Percentiles rank a stretch among this genome's conserved stretches.
Evolutionary conservation across 1,284 basidiomycete species (phyloP).

Genomic region (Pseudozyma sp.): DNA sequence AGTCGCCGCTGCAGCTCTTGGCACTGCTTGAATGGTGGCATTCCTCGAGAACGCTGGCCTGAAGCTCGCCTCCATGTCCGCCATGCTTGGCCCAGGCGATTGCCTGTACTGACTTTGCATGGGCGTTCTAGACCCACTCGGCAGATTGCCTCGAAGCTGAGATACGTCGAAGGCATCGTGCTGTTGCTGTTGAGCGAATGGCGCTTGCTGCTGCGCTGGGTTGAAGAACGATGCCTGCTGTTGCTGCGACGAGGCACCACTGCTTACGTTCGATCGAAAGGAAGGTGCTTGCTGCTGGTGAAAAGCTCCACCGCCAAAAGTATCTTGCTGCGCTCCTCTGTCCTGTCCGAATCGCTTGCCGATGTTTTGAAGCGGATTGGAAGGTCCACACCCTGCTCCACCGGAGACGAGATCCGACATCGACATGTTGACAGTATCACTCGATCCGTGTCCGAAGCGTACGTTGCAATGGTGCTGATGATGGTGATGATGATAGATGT

Average conservation of each 20-base stretch:
- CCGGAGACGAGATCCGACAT: slow-evolving; percentile 64
- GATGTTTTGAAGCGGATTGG: slow-evolving; percentile 65
- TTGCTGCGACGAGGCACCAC: slow-evolving; percentile 18
- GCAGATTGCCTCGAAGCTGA: slow-evolving; percentile 51
- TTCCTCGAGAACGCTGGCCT: slow-evolving; percentile 31
- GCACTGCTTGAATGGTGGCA: slow-evolving; percentile 6
- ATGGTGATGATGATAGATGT: not conserved
- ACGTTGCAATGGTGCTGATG: slow-evolving; percentile 52
- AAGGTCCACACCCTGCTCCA: slow-evolving; percentile 66
- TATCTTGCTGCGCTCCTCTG: slow-evolving; percentile 59
- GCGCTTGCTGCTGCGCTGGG: slow-evolving; percentile 21
- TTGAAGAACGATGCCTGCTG: slow-evolving; percentile 52
- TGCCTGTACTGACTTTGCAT: slow-evolving; percentile 22
- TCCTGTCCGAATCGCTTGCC: slow-evolving; percentile 67
- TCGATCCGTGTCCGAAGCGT: slow-evolving; percentile 60
- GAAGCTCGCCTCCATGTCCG: slow-evolving; percentile 49
- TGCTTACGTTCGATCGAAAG: slow-evolving; percentile 25
- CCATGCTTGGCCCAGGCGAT: slow-evolving; percentile 18
- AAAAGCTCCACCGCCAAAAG: slow-evolving; percentile 11
- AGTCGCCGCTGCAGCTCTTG: slow-evolving; percentile 20
- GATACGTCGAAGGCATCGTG: slow-evolving; percentile 55
- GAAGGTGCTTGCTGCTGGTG: slow-evolving; percentile 17
- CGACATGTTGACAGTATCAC: slow-evolving; percentile 47
- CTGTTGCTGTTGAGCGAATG: slow-evolving; percentile 10
- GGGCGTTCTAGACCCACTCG: slow-evolving; percentile 30